These are phyloP conservation scores for Aspergillus sp. DNA, from an alignment of 2,329 filamentous ascomycete species.

Conservation along the genomic window DNA sequence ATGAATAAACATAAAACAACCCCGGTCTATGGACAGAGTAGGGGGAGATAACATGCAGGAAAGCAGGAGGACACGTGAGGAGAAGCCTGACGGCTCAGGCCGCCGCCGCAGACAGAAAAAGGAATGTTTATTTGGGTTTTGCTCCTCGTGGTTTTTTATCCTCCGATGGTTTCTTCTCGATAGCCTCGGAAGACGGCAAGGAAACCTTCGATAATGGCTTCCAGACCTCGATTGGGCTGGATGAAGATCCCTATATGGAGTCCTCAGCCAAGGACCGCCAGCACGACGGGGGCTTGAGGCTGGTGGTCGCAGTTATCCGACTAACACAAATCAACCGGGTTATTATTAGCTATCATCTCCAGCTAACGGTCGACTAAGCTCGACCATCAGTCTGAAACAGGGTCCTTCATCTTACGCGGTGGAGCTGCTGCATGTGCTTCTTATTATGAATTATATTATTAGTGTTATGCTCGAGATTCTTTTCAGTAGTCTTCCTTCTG, in stretches of 20 bases:
- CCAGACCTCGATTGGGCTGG: background rate
- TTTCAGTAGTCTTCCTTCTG: background rate
- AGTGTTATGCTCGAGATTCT: too few species aligned
- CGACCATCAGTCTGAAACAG: constrained; percentile 11
- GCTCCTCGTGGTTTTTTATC: background rate
- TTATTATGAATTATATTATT: too few species aligned
- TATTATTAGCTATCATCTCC: background rate
- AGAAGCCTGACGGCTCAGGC: background rate
- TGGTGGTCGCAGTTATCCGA: background rate
- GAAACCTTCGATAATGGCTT: background rate
- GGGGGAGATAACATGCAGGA: too few species aligned
- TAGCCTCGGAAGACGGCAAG: background rate
- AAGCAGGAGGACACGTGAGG: background rate
- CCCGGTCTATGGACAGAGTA: too few species aligned
- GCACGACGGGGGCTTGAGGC: too few species aligned
- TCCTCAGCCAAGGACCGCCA: too few species aligned
- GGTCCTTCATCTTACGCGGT: constrained; percentile 9
- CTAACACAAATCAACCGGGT: background rate
- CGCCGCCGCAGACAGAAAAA: background rate
- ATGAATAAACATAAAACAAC: too few species aligned
- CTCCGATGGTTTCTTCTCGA: too few species aligned
- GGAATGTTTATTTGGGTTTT: background rate
- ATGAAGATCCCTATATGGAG: too few species aligned
- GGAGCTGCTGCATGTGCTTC: background rate
- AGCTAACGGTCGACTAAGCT: background rate